Evolutionary conservation across 768 basidiomycete genomes (phyloP), one percentile per base, ranked within the genome.

Genomic region (Calocera cornea): DNA sequence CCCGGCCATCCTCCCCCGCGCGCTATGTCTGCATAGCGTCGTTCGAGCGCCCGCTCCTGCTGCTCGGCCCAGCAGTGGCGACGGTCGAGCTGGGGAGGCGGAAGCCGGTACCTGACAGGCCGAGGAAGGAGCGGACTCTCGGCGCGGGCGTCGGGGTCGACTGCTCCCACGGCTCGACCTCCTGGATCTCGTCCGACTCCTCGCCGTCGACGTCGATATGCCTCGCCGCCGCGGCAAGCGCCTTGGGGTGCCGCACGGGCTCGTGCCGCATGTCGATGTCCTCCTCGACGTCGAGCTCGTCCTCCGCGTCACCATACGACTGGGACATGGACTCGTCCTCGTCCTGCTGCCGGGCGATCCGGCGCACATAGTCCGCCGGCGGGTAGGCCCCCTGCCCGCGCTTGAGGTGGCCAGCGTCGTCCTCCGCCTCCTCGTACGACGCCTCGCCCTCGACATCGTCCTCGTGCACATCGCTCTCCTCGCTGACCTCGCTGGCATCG

Each of bases 401-500:
- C 54, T 60, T 60, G 14, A 27, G 14, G 14, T 22, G 14, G 5
- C 54, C 12, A 16, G 12, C 27, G 24, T 33, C 24, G 8, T 33
- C 54, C 27, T 27, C 27, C 7, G 11, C 54, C 27, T 33, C 54
- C 10, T 60, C 54, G 22, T 60, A 60, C 54, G 54, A 60, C 27
- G 54, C 54, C 31, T 60, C 54, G 27, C 22, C 14, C 54, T 60
- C 54, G 27, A 41, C 68, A 10, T 69, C 68, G 2, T 67, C 68
- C 2, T 60, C 54, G 22, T 60, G 5, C 27, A 7, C 54, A 34
- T 64, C 68, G 34, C 50, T 87, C 41, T 83, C 83, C 14, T 87
- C 82, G 0, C 89, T 89, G 54, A 88, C 79, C 89, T 90, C 91
- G 65, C 86, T 88, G 22, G 65, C 67, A n/a, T 88, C 87, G 68